Conservation (phyloP, 2,329 filamentous ascomycete genomes). For the Dactylellina leptospora region DNA sequence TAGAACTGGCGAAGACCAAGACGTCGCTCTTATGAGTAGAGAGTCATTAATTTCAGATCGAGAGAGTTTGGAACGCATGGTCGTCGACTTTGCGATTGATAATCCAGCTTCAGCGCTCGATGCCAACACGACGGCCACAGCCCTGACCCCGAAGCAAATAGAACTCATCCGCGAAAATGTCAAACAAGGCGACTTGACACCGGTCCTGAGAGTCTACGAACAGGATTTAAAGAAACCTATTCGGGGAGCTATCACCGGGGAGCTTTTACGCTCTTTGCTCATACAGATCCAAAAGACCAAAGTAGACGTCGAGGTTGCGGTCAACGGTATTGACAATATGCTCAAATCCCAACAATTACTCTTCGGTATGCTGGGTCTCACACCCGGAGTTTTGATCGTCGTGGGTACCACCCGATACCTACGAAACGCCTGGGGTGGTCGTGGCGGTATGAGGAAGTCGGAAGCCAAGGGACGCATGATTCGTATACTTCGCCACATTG, state of each 20-base stretch:
- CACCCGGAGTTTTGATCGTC: slow-evolving; percentile 88
- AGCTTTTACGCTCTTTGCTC: slow-evolving; percentile 85
- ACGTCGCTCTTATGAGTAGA: slow-evolving; percentile 96
- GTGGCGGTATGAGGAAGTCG: slow-evolving; percentile 72
- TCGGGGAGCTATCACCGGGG: slow-evolving; percentile 81
- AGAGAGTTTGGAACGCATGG: slow-evolving; percentile 94
- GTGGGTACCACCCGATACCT: slow-evolving; percentile 79
- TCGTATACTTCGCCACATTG: slow-evolving; percentile 84
- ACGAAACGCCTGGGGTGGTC: slow-evolving; percentile 68
- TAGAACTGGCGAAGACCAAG: slow-evolving; percentile 87
- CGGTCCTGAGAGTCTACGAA: slow-evolving; percentile 89
- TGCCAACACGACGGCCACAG: slow-evolving; percentile 61
- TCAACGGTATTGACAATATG: slow-evolving; percentile 92
- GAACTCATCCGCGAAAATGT: slow-evolving; percentile 80
- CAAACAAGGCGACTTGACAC: slow-evolving; percentile 89
- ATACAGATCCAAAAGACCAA: slow-evolving; percentile 99
- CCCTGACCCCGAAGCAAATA: slow-evolving; percentile 74
- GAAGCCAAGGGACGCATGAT: slow-evolving; percentile 75
- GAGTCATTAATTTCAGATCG: slow-evolving; percentile 89
- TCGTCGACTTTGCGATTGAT: slow-evolving; percentile 91
- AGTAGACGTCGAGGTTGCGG: slow-evolving; percentile 94
- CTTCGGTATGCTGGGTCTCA: slow-evolving; percentile 95
- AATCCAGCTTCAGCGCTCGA: slow-evolving; percentile 70
- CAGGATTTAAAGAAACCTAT: slow-evolving; percentile 84
- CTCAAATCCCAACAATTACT: slow-evolving; percentile 96